Conservation (phyloP, 805 yeast genomes). For the Candida cerambycidarum region DNA sequence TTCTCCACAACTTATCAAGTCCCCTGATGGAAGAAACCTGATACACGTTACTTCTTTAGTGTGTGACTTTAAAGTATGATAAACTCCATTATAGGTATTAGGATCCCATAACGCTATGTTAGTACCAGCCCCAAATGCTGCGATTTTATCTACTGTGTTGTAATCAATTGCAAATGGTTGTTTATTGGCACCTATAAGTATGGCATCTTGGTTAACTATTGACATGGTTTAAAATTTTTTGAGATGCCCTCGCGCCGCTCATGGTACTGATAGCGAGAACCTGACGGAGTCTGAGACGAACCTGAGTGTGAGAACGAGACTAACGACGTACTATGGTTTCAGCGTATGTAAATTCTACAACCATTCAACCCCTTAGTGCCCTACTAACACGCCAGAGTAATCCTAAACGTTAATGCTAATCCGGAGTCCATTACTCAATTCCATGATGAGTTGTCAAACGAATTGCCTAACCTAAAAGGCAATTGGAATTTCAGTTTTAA, state of each 20-base stretch:
- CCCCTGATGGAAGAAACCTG: conserved; percentile 44
- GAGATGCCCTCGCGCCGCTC: neutral
- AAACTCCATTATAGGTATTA: conserved; percentile 45
- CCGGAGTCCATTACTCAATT: conserved; percentile 66
- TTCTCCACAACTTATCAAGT: conserved; percentile 64
- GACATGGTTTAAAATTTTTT: conserved; percentile 8
- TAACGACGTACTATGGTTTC: too few relatives aligned
- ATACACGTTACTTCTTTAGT: conserved; percentile 65
- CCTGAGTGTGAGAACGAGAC: too few relatives aligned
- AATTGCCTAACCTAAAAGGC: conserved; percentile 58
- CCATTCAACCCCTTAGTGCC: too few relatives aligned
- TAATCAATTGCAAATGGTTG: conserved; percentile 62
- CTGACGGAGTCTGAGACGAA: neutral
- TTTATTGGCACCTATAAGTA: conserved; percentile 72
- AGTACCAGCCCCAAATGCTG: conserved; percentile 73
- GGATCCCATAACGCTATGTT: conserved; percentile 68
- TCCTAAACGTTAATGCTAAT: conserved; percentile 39
- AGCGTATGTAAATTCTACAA: conserved; percentile 32
- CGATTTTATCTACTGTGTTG: conserved; percentile 30
- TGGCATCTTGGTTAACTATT: conserved; percentile 44
- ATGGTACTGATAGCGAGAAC: neutral
- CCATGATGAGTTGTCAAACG: conserved; percentile 70
- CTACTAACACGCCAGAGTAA: conserved; percentile 31
- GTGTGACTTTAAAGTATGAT: conserved; percentile 60
- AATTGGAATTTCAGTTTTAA: conserved; percentile 71